Base-by-base conservation (phyloP, 2,329 filamentous ascomycete genomes). In the Amauroascus verrucosus region DNA sequence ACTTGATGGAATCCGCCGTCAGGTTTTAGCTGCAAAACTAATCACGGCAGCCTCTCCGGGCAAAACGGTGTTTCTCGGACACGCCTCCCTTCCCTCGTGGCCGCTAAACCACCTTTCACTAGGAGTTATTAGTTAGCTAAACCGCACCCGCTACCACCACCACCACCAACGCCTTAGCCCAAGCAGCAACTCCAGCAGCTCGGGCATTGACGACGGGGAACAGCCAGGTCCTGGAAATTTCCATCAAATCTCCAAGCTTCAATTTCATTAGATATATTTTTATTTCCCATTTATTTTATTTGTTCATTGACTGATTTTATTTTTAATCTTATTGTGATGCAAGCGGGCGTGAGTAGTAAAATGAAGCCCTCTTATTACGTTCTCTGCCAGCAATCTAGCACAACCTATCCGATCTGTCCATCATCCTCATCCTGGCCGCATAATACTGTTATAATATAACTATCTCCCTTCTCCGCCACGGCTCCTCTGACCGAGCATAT, bases 1-100 rank as follows among this genome's bases (percentile, higher is more conserved):
- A 54, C 43, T 54, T 33, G 54, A 51, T 56, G 50, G 54, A 56
- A 44, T 51, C 54, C 49, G 40, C 48, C 54, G 41, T 44, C 44
- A 53, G 33, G 48, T 37, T 54, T 56, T 51, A 56, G 51, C 51
- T 49, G 33, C 46, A 51, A 54, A 44, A 51, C 51, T 51, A 54
- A 51, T 41, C 18, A 26, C 40, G 47, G 51, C 54, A 54, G 54
- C 46, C 20, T 49, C 51, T 51, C 54, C 54, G 54, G 43, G 20
- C 46, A 51, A 40, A 47, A 53, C 50, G 51, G 45, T 47, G 45
- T 54, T 48, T 53, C 49, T 55, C n/a, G 14, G 24, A 4, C 33
- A 35, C 33, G 33, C 33, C 4, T n/a, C 8, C n/a, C n/a, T n/a
- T n/a, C 13, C 48, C 49, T 55, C 49, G 49, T 48, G 48, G 48